Evolutionary conservation across 345 rosid species (phyloP).

Genomic region (Aurinia saxatilis): DNA sequence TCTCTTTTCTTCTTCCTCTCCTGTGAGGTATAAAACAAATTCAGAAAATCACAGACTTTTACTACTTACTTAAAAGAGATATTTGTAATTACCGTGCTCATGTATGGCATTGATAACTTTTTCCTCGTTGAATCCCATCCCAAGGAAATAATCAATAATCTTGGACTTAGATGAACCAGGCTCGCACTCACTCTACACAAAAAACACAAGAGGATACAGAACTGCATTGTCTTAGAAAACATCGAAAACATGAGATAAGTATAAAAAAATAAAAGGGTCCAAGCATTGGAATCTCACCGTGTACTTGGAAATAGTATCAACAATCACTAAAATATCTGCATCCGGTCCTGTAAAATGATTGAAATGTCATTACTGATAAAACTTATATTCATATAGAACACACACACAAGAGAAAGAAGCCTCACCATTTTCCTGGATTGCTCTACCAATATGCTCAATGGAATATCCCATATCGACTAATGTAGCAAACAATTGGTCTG

Average conservation of each 20-base stretch:
- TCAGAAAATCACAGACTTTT: neutral
- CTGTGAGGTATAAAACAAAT: conserved; percentile 27
- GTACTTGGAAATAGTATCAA: conserved; percentile 23
- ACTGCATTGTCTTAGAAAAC: neutral
- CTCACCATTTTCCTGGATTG: conserved; percentile 25
- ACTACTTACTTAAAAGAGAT: neutral
- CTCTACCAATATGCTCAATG: conserved; percentile 15
- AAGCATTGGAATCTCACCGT: conserved; percentile 3
- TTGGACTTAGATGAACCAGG: conserved; percentile 52
- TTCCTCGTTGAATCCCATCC: conserved; percentile 68
- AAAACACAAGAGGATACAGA: neutral
- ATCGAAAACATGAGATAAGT: neutral
- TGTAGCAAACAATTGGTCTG: conserved; percentile 16
- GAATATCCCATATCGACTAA: conserved; percentile 24
- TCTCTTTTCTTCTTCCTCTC: conserved; percentile 49
- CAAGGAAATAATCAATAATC: conserved; percentile 45
- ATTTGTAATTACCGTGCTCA: conserved; percentile 47
- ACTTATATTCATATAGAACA: neutral
- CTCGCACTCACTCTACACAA: conserved; percentile 41
- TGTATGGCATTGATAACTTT: conserved; percentile 53
- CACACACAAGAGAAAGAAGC: neutral
- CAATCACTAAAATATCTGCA: conserved; percentile 15
- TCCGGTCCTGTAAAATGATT: conserved; percentile 8
- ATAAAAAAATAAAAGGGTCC: neutral
- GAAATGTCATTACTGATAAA: neutral